A percentile compares a stretch with the other conserved stretches of the same genome.
phyloP scores from a whole-genome alignment of 2,329 filamentous ascomycete genomes.

The Phyllosticta paracitricarpa region DNA sequence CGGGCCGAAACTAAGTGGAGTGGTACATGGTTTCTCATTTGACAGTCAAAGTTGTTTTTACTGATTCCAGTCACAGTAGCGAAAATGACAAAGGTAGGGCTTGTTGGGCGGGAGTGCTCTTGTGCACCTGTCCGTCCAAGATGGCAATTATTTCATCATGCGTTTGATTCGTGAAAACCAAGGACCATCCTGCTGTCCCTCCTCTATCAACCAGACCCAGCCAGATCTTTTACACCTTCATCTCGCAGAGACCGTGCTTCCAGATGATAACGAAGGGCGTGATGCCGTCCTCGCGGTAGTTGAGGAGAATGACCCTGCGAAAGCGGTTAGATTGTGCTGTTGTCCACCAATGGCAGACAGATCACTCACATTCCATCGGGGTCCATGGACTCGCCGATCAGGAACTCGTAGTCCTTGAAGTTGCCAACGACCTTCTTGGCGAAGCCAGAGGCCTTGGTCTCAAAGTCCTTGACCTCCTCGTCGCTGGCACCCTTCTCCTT shows the following conservation, averaged over 20 bases:
- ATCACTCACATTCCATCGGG: slow-evolving; percentile 77
- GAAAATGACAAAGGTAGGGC: background rate
- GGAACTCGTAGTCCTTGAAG: slow-evolving; percentile 96
- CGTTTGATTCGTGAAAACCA: slow-evolving; percentile 29
- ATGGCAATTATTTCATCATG: slow-evolving; percentile 21
- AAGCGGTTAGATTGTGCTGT: background rate
- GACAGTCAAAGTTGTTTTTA: background rate
- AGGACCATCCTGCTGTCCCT: slow-evolving; percentile 17
- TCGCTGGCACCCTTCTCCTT: slow-evolving; percentile 51
- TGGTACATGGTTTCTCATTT: background rate
- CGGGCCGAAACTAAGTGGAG: background rate
- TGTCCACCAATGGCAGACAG: background rate
- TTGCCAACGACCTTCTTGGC: slow-evolving; percentile 76
- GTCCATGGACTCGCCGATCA: slow-evolving; percentile 85
- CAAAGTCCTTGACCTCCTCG: slow-evolving; percentile 66
- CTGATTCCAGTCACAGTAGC: background rate
- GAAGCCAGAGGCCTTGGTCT: slow-evolving; percentile 61
- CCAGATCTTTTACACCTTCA: slow-evolving; percentile 66
- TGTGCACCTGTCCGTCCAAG: background rate
- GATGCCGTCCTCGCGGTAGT: slow-evolving; percentile 93
- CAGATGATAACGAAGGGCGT: slow-evolving; percentile 86
- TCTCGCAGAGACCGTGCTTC: slow-evolving; percentile 85
- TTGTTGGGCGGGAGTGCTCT: background rate
- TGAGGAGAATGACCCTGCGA: slow-evolving; percentile 72
- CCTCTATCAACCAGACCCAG: background rate